Evolutionary conservation across 1,284 basidiomycete genomes (phyloP), one percentile per base, ranked within the genome.

Genomic region (Ceratobasidium sp.): DNA sequence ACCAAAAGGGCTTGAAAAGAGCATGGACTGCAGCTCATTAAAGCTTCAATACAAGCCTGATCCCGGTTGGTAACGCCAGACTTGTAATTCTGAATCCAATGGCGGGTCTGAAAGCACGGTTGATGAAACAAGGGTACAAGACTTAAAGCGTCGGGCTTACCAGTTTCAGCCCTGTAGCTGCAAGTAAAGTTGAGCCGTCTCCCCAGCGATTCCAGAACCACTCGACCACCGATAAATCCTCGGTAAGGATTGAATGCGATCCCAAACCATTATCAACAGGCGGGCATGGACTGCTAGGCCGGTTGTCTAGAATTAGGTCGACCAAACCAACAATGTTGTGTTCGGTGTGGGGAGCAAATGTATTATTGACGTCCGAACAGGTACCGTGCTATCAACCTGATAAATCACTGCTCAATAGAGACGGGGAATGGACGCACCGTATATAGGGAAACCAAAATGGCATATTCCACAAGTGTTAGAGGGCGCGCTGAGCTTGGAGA

Each of bases 141-240:
- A 23, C 14, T 30, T 33, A 50, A 3, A 48, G n/a, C 18, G 4
- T 54, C 44, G 20, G 16, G 48, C 71, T 62, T 54, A 74, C 71
- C 57, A 74, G 71, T 20, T 46, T 59, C 46, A 74, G 57, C 27
- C 57, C 71, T 12, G 48, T 54, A 12, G 59, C 20, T 14, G 71
- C 71, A 38, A 64, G 38, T n/a, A 59, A 74, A n/a, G 71, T 74
- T 8, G 71, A 74, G 7, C 71, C 71, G 64, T 74, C 71, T 50
- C 71, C 71, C 71, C 71, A 74, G 23, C 71, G 71, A 30, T 52
- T 52, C 71, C 71, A 74, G 35, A 74, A 62, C 71, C 71, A 74
- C 6, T 44, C 46, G n/a, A 74, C 48, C 33, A 54, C 18, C 23
- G 7, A 18, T 46, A 74, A 52, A 46, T 74, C 71, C 46, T 64